Conservation (phyloP, 805 yeast genomes). For the Metschnikowia cerradonensis region DNA sequence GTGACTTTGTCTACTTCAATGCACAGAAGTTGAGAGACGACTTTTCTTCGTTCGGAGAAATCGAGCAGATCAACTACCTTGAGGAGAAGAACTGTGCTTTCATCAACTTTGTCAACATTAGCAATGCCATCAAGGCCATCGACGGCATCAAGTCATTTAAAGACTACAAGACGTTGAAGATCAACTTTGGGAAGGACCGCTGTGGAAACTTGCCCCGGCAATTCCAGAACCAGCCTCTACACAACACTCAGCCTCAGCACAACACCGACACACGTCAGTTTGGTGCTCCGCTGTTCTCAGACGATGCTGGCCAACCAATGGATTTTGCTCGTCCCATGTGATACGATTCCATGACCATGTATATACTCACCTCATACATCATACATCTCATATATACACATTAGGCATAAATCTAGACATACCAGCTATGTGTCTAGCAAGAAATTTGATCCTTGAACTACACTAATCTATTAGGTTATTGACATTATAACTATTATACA, state of each 20-base stretch:
- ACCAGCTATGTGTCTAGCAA: too few relatives aligned
- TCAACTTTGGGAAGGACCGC: constrained; percentile 50
- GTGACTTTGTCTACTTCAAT: constrained; percentile 46
- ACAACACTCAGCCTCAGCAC: constrained; percentile 17
- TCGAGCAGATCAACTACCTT: constrained; percentile 88
- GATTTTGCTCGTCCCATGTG: not conserved
- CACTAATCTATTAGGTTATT: too few relatives aligned
- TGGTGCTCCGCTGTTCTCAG: not conserved
- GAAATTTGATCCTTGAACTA: too few relatives aligned
- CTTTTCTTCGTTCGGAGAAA: constrained; percentile 83
- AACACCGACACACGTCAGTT: not conserved
- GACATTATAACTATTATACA: too few relatives aligned
- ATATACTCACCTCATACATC: not conserved
- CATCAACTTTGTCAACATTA: constrained; percentile 85
- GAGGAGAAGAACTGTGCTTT: constrained; percentile 85
- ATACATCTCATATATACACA: not conserved
- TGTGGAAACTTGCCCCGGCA: constrained; percentile 93
- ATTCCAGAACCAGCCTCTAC: constrained; percentile 36
- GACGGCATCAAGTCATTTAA: constrained; percentile 80
- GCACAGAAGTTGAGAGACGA: constrained; percentile 63
- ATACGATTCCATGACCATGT: not conserved
- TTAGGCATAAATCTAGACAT: not conserved
- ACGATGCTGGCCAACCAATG: not conserved
- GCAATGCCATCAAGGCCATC: constrained; percentile 84
- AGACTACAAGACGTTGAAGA: constrained; percentile 62